Evolutionary conservation across 352 stramenopile genomes (phyloP).

Genomic region (Globisporangium barbulae): DNA sequence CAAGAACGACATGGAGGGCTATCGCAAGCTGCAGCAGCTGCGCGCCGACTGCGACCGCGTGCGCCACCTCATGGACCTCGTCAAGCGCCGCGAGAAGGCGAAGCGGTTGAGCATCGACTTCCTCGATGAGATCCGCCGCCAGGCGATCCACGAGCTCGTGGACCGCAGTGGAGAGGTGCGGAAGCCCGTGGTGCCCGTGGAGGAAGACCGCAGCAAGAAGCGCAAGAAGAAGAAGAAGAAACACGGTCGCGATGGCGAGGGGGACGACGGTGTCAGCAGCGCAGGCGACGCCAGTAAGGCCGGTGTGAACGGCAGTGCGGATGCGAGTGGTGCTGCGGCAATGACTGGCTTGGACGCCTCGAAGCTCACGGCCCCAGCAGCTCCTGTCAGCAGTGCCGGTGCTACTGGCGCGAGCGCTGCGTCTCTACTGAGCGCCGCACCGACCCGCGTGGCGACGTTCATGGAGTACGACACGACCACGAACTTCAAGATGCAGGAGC

Average conservation of each 20-base stretch:
- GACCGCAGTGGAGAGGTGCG: slow-evolving; percentile 35
- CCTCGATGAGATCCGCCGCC: slow-evolving; percentile 66
- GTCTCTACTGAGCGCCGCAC: not conserved
- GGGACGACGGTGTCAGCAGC: slow-evolving; percentile 31
- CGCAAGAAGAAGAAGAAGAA: slow-evolving; percentile 69
- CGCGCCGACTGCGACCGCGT: slow-evolving; percentile 92
- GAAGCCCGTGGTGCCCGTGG: slow-evolving; percentile 48
- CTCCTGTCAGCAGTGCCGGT: not conserved
- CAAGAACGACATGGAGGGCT: slow-evolving; percentile 96
- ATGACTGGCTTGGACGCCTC: not conserved
- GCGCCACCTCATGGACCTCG: slow-evolving; percentile 75
- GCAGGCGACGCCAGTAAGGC: slow-evolving; percentile 15
- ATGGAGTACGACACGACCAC: slow-evolving; percentile 74
- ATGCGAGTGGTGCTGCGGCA: not conserved
- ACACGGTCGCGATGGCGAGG: slow-evolving; percentile 37
- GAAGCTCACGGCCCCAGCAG: not conserved
- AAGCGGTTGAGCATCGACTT: slow-evolving; percentile 81
- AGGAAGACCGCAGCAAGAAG: slow-evolving; percentile 57
- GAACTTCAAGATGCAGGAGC: slow-evolving; percentile 56
- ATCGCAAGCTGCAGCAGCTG: slow-evolving; percentile 92
- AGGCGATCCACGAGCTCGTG: slow-evolving; percentile 64
- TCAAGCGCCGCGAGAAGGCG: slow-evolving; percentile 83
- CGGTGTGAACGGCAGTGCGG: not conserved
- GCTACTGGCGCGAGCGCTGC: not conserved
- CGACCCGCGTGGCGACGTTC: slow-evolving; percentile 35